Evolutionary conservation across 495 filamentous ascomycete genomes (phyloP).

Genomic region (Neurospora cerealis): DNA sequence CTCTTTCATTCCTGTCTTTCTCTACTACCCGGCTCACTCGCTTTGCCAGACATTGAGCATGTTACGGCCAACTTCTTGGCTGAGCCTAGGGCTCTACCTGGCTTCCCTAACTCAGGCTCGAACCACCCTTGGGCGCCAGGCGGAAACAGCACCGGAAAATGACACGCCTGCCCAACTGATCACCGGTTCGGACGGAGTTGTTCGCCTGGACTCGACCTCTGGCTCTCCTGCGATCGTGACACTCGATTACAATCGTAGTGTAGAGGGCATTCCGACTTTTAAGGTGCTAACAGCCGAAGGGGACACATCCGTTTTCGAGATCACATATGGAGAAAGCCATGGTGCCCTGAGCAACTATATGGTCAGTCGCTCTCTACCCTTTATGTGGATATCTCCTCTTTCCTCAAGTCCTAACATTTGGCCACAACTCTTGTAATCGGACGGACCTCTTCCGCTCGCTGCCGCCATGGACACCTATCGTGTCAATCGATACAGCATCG

Average conservation of each 20-base stretch:
- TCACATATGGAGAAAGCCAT: not conserved
- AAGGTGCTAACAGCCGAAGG: not conserved
- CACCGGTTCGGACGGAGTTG: not conserved
- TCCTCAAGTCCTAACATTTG: not conserved
- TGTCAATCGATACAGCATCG: not conserved
- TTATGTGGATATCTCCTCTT: not conserved
- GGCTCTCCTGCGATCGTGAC: not conserved
- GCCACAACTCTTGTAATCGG: not conserved
- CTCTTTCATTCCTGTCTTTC: not conserved
- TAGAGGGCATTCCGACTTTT: not conserved
- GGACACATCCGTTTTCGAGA: not conserved
- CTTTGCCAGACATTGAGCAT: not conserved
- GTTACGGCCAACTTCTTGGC: not conserved
- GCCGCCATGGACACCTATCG: not conserved
- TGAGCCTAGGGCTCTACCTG: not conserved
- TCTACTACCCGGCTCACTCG: not conserved
- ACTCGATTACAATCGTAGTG: not conserved
- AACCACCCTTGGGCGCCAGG: not conserved
- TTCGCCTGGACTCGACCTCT: not conserved
- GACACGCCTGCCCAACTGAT: not conserved
- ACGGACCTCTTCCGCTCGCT: not conserved
- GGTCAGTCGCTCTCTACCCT: not conserved
- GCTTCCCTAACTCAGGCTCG: not conserved
- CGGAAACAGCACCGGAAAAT: not conserved
- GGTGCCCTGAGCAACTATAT: not conserved